phyloP scores from a whole-genome alignment of 2,329 filamentous ascomycete species.

The Fusarium brachygibbosum region DNA sequence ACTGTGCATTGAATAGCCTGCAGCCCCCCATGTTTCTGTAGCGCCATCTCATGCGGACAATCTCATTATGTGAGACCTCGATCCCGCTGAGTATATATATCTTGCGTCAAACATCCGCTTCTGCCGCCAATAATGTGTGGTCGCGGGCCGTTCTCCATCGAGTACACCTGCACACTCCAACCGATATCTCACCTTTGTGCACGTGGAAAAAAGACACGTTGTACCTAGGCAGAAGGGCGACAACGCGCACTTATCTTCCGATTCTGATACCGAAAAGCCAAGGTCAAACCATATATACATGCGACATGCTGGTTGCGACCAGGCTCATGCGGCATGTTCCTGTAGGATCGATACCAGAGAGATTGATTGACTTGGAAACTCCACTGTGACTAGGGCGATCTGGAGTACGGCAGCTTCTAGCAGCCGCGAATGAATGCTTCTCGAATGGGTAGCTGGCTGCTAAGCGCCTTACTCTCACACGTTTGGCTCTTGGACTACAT shows the following conservation, averaged over 20 bases:
- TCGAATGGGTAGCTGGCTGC: background rate
- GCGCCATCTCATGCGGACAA: slow-evolving; percentile 12
- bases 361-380: background rate
- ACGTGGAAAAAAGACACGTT: slow-evolving; percentile 1
- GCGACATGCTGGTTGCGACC: background rate
- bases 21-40: slow-evolving; percentile 17
- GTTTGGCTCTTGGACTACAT: background rate
- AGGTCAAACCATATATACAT: background rate
- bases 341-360: background rate
- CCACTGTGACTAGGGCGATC: background rate
- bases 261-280: background rate
- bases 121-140: slow-evolving; percentile 10
- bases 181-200: background rate
- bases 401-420: background rate
- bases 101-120: slow-evolving; percentile 18
- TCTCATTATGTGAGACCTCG: slow-evolving; percentile 22
- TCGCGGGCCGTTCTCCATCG: background rate
- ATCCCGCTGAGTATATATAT: slow-evolving; percentile 12
- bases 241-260: background rate
- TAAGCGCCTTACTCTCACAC: background rate
- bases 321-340: background rate
- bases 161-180: background rate
- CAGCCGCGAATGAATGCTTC: background rate
- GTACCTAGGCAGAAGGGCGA: background rate
- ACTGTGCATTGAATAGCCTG: background rate